Percentiles rank a stretch among this genome's conserved stretches.
Conservation (phyloP, 345 rosid species). For the Eucalyptus dawsonii region DNA sequence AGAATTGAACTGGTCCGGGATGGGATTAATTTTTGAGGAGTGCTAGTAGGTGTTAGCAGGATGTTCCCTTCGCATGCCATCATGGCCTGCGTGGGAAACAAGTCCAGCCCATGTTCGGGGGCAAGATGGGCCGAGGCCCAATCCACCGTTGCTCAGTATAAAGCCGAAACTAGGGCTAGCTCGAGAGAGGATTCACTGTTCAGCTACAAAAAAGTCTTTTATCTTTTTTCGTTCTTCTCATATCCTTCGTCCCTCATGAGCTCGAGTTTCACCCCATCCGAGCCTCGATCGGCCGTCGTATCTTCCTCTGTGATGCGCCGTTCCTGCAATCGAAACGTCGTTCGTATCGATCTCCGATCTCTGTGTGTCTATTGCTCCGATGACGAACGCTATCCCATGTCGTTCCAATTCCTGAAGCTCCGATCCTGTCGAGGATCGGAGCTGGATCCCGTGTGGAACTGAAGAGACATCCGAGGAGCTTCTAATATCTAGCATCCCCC, state of each 20-base stretch:
- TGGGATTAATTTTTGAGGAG: not conserved
- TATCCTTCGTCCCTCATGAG: not conserved
- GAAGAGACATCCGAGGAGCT: slow-evolving; percentile 20
- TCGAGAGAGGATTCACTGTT: not conserved
- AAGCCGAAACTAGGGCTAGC: not conserved
- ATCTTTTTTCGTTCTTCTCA: not conserved
- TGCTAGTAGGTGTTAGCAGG: not conserved
- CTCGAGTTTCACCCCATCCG: not conserved
- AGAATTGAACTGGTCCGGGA: not conserved
- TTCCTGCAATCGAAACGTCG: not conserved
- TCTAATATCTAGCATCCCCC: not conserved
- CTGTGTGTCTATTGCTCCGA: not conserved
- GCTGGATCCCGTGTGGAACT: slow-evolving; percentile 2
- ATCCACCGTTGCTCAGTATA: not conserved
- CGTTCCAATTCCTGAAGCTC: slow-evolving; percentile 25
- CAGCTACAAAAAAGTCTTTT: not conserved
- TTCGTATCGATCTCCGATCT: not conserved
- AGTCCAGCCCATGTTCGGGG: not conserved
- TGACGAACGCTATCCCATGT: slow-evolving; percentile 4
- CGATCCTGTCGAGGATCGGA: not conserved
- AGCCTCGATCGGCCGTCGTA: not conserved
- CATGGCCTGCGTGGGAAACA: not conserved
- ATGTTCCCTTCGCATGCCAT: not conserved
- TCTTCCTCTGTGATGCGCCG: not conserved
- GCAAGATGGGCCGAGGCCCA: not conserved